Percentiles rank a stretch among this genome's conserved stretches.
phyloP scores from a whole-genome alignment of 192 early-diverging fungal species.

The Polychytrium aggregatum region DNA sequence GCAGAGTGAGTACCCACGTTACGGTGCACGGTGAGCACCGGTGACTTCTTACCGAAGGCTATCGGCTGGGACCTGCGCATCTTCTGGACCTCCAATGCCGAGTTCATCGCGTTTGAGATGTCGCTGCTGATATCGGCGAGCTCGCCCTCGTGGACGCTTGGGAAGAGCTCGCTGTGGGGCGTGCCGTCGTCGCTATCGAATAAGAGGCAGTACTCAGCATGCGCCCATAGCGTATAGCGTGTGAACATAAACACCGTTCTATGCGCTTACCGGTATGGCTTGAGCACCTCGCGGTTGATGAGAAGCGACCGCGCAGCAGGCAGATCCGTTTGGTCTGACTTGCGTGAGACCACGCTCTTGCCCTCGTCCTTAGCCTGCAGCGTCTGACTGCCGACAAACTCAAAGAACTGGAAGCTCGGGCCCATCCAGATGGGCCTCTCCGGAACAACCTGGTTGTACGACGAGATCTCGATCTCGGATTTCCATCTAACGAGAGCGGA shows the following conservation, averaged over 20 bases:
- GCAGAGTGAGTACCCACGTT: background rate
- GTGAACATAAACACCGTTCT: background rate
- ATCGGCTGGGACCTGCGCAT: background rate
- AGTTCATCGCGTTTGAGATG: constrained; percentile 11
- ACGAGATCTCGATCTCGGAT: constrained; percentile 18
- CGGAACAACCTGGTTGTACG: constrained; percentile 8
- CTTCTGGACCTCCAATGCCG: background rate
- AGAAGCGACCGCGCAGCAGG: constrained; percentile 1
- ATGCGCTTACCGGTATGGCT: constrained; percentile 10
- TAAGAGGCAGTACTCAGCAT: background rate
- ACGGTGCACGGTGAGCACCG: background rate
- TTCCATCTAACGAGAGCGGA: too few relatives aligned
- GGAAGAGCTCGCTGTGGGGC: constrained; percentile 4
- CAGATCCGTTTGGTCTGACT: constrained; percentile 12
- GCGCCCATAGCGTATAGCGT: background rate
- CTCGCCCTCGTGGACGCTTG: background rate
- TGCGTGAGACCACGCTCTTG: background rate
- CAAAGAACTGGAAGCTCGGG: constrained; percentile 18
- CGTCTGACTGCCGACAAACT: constrained; percentile 1
- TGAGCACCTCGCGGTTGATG: constrained; percentile 10
- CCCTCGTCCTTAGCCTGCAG: background rate
- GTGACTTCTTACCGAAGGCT: background rate
- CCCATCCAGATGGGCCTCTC: constrained; percentile 23
- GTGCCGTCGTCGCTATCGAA: background rate
- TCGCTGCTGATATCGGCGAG: constrained; percentile 1